These are phyloP conservation scores for Aspergillus bridgeri DNA, from an alignment of 495 filamentous ascomycete genomes.

Conservation along the genomic window DNA sequence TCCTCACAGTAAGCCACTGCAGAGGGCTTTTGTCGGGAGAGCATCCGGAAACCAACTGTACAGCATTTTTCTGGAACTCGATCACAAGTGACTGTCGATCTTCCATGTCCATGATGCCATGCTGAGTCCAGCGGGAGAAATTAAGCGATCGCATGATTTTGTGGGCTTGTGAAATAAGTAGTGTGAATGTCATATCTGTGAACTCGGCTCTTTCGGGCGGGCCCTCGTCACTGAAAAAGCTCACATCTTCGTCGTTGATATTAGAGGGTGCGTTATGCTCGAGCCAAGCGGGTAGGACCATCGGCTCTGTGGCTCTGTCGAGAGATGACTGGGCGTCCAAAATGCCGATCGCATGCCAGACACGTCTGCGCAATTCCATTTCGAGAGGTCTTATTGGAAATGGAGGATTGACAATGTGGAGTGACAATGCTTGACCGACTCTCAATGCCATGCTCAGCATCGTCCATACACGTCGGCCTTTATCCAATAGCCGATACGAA, in stretches of 20 bases:
- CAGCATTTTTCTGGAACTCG: constrained; percentile 25
- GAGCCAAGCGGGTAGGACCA: constrained; percentile 35
- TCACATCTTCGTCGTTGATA: constrained; percentile 33
- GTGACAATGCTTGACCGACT: constrained; percentile 62
- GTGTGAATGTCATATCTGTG: constrained; percentile 33
- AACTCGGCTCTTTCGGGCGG: constrained; percentile 17
- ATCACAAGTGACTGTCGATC: constrained; percentile 26
- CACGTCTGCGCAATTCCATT: constrained; percentile 33
- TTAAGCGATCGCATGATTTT: constrained; percentile 26
- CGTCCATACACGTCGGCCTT: constrained; percentile 46
- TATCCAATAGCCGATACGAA: constrained; percentile 40
- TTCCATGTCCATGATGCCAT: constrained; percentile 20
- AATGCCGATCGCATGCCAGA: constrained; percentile 35
- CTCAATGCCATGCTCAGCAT: constrained; percentile 65
- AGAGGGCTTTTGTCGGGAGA: constrained; percentile 23
- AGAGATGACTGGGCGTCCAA: constrained; percentile 35
- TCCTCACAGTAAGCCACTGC: constrained; percentile 26
- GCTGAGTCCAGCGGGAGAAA: constrained; percentile 28
- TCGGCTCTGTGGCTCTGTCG: constrained; percentile 36
- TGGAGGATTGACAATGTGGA: constrained; percentile 47
- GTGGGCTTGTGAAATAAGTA: constrained; percentile 25
- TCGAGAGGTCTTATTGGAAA: constrained; percentile 33
- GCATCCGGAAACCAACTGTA: constrained; percentile 20
- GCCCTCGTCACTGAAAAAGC: constrained; percentile 22
- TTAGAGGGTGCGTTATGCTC: constrained; percentile 26